phyloP scores from a whole-genome alignment of 2,329 filamentous ascomycete genomes.

The Alternaria gaisen region DNA sequence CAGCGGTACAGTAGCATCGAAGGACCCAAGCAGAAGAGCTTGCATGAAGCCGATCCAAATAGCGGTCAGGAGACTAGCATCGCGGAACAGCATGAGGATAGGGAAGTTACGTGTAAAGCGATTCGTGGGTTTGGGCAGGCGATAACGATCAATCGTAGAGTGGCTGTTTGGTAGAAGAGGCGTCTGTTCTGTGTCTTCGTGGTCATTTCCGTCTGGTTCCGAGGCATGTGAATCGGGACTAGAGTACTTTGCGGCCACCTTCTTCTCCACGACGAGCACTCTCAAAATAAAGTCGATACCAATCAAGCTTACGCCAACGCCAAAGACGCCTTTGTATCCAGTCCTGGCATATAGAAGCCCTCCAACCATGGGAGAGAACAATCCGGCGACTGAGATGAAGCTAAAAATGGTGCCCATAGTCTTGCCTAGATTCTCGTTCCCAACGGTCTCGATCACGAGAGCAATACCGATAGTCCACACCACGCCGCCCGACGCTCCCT shows the following conservation, averaged over 20 bases:
- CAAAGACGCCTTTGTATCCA: slow-evolving; percentile 68
- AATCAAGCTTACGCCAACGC: slow-evolving; percentile 63
- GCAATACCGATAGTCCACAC: slow-evolving; percentile 69
- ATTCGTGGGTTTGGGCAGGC: slow-evolving; percentile 54
- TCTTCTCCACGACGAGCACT: slow-evolving; percentile 69
- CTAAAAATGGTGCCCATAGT: slow-evolving; percentile 69
- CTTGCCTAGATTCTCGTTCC: slow-evolving; percentile 65
- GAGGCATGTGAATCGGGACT: slow-evolving; percentile 17
- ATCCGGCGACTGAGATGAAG: slow-evolving; percentile 65
- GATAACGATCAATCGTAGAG: slow-evolving; percentile 49
- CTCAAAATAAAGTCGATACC: slow-evolving; percentile 68
- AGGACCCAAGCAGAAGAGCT: slow-evolving; percentile 53
- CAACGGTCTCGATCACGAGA: slow-evolving; percentile 67
- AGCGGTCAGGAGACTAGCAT: slow-evolving; percentile 44
- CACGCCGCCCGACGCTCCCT: slow-evolving; percentile 66
- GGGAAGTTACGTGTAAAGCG: slow-evolving; percentile 55
- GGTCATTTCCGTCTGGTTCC: slow-evolving; percentile 14
- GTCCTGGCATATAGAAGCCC: slow-evolving; percentile 68
- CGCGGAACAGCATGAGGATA: slow-evolving; percentile 56
- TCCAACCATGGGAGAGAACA: slow-evolving; percentile 67
- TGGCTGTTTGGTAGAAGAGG: slow-evolving; percentile 33
- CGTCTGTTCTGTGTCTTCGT: slow-evolving; percentile 35
- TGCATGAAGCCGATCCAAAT: slow-evolving; percentile 46
- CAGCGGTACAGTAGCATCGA: slow-evolving; percentile 60
- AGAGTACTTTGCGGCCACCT: slow-evolving; percentile 60